Base-by-base conservation (phyloP, 73 alveolate genomes). In the Paramecium sonneborni region DNA sequence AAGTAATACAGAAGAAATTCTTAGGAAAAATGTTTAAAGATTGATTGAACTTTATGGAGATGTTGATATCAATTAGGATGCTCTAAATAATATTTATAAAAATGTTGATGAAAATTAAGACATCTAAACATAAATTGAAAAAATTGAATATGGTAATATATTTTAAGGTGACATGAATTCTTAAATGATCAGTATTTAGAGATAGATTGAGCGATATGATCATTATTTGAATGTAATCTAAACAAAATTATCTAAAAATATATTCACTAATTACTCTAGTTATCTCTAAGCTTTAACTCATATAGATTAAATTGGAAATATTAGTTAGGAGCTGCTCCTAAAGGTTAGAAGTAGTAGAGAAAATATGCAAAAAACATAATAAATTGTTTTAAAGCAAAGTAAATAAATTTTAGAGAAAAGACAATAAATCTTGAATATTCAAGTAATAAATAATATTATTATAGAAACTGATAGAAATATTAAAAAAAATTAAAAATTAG, bases 1-100 rank as follows among this genome's bases (percentile, higher is more conserved):
- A 24, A 79, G 44, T 11, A 24, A 38, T 23, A 79, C 90, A 23
- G 69, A 79, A 28, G 69, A 43, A 46, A 79, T 79, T 3, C 72
- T 79, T 39, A 41, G 55, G 12, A 79, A 79, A 14, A 79, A 79
- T 79, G 90, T 79, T 3, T 20, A 43, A 76, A 38, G 90, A 26
- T 79, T 79, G 26, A 44, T 79, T 79, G 90, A 79, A 46, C 20
- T 43, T 37, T 79, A 79, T 79, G 90, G 90, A 11, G 90, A 79
- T 79, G 41, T 20, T 5, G 90, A 79, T 43, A 79, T 79, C 11
- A 79, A 79, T 79, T 32, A 41, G 8, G 90, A 79, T 21, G 90
- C 90, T 39, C 44, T 79, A 8, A 79, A 79, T 44, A 79, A 79
- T 39, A 79, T 79, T 9, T 79, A 79, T 79, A 23, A 46, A 32